Conservation (phyloP, 768 basidiomycete species). For the Boletus speciosus region DNA sequence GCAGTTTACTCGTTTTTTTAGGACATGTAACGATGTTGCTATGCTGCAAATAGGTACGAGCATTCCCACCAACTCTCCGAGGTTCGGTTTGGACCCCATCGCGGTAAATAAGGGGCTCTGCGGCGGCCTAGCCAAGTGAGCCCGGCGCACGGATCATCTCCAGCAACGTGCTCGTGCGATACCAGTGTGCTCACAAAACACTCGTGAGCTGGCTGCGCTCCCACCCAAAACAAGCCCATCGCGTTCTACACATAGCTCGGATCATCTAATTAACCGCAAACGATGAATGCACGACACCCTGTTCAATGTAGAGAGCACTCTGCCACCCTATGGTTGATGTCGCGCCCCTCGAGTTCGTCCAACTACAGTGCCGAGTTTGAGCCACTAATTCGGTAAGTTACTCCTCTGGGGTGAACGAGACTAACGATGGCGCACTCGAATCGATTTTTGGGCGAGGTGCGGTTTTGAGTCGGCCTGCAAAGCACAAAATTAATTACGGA, state of each 20-base stretch:
- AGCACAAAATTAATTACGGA: too few relatives aligned
- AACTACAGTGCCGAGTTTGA: background rate
- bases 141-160: background rate
- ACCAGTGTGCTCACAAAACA: background rate
- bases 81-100: background rate
- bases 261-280: background rate
- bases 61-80: constrained; percentile 1
- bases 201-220: background rate
- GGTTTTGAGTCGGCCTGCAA: background rate
- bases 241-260: background rate
- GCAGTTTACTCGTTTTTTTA: background rate
- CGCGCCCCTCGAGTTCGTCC: background rate
- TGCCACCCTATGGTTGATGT: too few relatives aligned
- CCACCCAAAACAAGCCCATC: background rate
- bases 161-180: background rate
- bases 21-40: background rate
- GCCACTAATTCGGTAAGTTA: background rate
- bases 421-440: background rate
- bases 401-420: background rate
- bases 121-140: too few relatives aligned
- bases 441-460: background rate
- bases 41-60: background rate
- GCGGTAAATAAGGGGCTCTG: background rate
- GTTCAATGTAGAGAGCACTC: background rate
- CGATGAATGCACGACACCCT: background rate